A percentile compares a stretch with the other conserved stretches of the same genome.
Conservation (phyloP, 225 moss, liverwort and hornwort species). For the Polytrichum formosum region DNA sequence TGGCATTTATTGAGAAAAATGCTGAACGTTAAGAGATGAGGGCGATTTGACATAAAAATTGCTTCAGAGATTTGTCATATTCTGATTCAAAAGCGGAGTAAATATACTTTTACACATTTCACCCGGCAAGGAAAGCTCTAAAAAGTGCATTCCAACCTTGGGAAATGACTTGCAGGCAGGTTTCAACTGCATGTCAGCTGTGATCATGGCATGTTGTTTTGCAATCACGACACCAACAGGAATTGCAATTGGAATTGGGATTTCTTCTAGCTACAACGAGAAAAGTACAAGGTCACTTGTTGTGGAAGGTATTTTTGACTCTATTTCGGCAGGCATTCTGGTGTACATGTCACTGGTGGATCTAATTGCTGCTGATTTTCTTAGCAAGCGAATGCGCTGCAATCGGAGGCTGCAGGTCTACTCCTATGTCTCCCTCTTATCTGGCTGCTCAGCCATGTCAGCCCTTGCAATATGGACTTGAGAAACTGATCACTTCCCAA, state of each 20-base stretch:
- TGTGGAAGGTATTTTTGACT: constrained; percentile 75
- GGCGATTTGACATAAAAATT: too few relatives aligned
- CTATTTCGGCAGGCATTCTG: constrained; percentile 79
- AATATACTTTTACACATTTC: too few relatives aligned
- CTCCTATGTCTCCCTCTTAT: constrained; percentile 53
- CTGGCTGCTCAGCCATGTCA: constrained; percentile 70
- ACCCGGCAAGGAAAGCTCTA: too few relatives aligned
- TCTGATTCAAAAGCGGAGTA: too few relatives aligned
- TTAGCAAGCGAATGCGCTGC: constrained; percentile 53
- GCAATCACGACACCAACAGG: constrained; percentile 78
- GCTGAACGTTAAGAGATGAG: too few relatives aligned
- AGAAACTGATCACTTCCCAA: constrained; percentile 6
- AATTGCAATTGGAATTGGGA: constrained; percentile 68
- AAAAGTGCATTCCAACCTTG: too few relatives aligned
- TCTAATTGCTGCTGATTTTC: constrained; percentile 75
- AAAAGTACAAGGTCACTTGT: constrained; percentile 49
- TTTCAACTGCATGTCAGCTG: constrained; percentile 40
- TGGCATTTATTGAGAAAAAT: too few relatives aligned
- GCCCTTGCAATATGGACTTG: constrained; percentile 84
- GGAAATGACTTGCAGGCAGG: constrained; percentile 37
- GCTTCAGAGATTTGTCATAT: too few relatives aligned
- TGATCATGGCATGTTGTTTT: constrained; percentile 65
- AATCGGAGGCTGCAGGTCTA: constrained; percentile 48
- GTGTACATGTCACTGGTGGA: constrained; percentile 89
- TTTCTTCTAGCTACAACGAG: constrained; percentile 54